Percentiles rank a stretch among this genome's conserved stretches.
phyloP scores from a whole-genome alignment of 768 basidiomycete species.

The Lactarius hatsudake region DNA sequence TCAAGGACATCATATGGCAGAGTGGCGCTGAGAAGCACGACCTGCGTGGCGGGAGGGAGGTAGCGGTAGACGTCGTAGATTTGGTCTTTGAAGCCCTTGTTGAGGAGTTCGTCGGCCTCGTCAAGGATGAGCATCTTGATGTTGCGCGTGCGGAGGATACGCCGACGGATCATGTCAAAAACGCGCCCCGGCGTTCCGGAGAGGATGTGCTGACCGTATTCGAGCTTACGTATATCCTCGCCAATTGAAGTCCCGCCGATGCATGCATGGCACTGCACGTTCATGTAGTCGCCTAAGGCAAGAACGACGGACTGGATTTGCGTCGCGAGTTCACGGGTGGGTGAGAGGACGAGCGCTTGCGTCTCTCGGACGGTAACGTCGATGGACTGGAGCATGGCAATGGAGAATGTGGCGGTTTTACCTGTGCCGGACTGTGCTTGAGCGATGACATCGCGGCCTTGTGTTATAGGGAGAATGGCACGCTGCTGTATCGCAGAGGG shows the following conservation, averaged over 20 bases:
- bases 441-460: conserved; percentile 96
- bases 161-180: conserved; percentile 97
- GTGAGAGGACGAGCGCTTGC: conserved; percentile 93
- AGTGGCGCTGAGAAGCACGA: conserved; percentile 93
- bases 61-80: conserved; percentile 99
- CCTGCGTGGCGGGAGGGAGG: conserved; percentile 95
- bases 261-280: conserved; percentile 97
- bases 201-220: conserved; percentile 96
- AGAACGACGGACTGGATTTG: conserved; percentile 98
- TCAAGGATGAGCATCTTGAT: conserved; percentile 98
- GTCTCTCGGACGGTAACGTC: conserved; percentile 93
- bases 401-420: conserved; percentile 99
- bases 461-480: conserved; percentile 93
- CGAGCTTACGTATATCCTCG: conserved; percentile 95
- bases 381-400: conserved; percentile 97
- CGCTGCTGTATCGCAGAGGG: conserved; percentile 99
- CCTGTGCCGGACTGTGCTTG: conserved; percentile 99
- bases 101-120: conserved; percentile 93
- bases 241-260: conserved; percentile 97
- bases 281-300: conserved; percentile 98
- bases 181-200: conserved; percentile 97
- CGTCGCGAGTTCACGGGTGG: conserved; percentile 98
- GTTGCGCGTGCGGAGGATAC: conserved; percentile 89
- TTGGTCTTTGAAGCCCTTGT: conserved; percentile 99
- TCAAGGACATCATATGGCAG: conserved; percentile 96